A percentile compares a stretch with the other conserved stretches of the same genome.
These are phyloP conservation scores for Dipteronia sinensis DNA, from an alignment of 345 rosid genomes.

Conservation along the genomic window DNA sequence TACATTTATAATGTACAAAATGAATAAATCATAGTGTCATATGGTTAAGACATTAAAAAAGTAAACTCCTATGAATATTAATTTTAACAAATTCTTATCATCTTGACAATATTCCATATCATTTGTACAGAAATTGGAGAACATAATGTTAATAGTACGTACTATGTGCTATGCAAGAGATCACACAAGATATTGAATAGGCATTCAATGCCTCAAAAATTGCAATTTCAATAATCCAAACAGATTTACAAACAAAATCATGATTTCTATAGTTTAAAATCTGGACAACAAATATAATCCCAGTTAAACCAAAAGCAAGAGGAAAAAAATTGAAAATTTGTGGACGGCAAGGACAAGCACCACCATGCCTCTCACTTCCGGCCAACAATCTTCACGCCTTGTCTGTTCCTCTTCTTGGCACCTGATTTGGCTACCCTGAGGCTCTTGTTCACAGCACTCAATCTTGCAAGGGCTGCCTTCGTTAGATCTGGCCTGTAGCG, in stretches of 20 bases:
- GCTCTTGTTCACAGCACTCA: conserved; percentile 78
- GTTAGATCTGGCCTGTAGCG: conserved; percentile 89
- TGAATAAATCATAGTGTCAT: no score
- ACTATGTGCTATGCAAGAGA: background rate
- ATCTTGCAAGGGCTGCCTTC: conserved; percentile 86
- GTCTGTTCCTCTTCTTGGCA: conserved; percentile 90
- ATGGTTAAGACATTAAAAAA: no score
- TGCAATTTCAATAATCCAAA: background rate
- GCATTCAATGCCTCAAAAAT: background rate
- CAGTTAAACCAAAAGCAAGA: background rate
- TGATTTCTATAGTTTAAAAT: background rate
- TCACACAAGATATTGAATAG: background rate
- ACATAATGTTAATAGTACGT: no score
- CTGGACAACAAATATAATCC: background rate
- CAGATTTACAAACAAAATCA: background rate
- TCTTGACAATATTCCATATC: no score
- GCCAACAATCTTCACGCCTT: conserved; percentile 38
- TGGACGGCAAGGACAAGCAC: background rate
- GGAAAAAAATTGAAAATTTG: background rate
- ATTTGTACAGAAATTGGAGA: background rate
- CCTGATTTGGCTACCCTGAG: conserved; percentile 87
- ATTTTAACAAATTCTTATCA: no score
- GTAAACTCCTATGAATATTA: no score
- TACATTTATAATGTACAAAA: no score
- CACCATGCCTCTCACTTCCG: conserved; percentile 33